These are phyloP conservation scores for Phalaenopsis aphrodite DNA, from an alignment of 106 monocot genomes.

Conservation along the genomic window DNA sequence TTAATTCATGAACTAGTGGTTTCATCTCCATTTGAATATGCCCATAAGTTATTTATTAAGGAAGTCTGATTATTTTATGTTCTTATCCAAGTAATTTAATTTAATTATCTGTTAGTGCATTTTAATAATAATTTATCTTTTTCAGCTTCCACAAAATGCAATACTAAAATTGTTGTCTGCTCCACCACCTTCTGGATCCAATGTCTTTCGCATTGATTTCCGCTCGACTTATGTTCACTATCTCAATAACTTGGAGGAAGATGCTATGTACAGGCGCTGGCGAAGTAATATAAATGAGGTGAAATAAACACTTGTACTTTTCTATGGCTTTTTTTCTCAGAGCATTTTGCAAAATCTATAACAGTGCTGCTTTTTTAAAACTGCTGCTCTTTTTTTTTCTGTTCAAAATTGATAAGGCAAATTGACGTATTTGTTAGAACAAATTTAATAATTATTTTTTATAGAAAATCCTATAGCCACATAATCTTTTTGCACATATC, in stretches of 20 bases:
- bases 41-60: not conserved
- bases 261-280: slow-evolving; percentile 87
- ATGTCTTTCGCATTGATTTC: slow-evolving; percentile 81
- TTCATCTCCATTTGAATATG: not conserved
- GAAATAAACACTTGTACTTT: not conserved
- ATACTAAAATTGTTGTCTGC: slow-evolving; percentile 77
- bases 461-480: not conserved
- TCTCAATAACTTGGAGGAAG: slow-evolving; percentile 91
- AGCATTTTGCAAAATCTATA: not conserved
- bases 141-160: slow-evolving; percentile 71
- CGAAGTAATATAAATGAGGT: slow-evolving; percentile 95
- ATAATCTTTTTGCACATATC: not conserved
- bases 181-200: slow-evolving; percentile 51
- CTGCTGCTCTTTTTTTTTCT: not conserved
- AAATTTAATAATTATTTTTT: not conserved
- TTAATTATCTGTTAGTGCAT: not conserved
- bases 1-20: too few species aligned
- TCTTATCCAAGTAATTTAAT: slow-evolving; percentile 5
- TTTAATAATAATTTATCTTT: slow-evolving; percentile 9
- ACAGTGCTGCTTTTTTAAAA: not conserved
- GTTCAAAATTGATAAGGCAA: too few species aligned
- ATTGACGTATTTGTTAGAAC: not conserved
- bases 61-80: not conserved
- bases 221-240: slow-evolving; percentile 83
- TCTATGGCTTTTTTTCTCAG: slow-evolving; percentile 5